Base-by-base conservation (phyloP, 2,329 filamentous ascomycete genomes). In the Fusarium agapanthi region DNA sequence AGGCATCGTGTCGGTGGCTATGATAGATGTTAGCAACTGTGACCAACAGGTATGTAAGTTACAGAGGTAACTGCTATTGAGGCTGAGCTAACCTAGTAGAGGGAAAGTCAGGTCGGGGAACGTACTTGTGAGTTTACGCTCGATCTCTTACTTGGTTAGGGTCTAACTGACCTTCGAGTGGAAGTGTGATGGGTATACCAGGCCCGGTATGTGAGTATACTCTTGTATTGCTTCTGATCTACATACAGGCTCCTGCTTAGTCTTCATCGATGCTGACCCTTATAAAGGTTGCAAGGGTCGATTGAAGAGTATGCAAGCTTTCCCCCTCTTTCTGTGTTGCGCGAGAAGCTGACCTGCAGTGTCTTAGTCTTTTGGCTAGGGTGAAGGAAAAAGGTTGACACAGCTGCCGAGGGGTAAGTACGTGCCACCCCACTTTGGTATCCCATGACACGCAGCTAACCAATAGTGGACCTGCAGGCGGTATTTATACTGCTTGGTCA, bases 231-330 rank as follows among this genome's bases (percentile, higher is more conserved):
- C 35, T 16, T 37, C n/a, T n/a, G n/a, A n/a, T n/a, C n/a, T 40
- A 14, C 22, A 0, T 22, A 7, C 2, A 22, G 5, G 20, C 12
- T 12, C 20, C 7, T 44, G 7, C 24, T 16, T 13, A 7, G 2
- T 44, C 15, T 18, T 13, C 7, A 1, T 40, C 15, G 15, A 44
- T 44, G 6, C 24, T 44, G 10, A 44, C 41, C 41, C 28, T 26
- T 11, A 16, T 18, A 7, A 7, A 28, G 41, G 18, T 22, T 28
- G 7, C 7, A 20, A 14, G 22, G 26, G 32, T 35, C 22, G 18
- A 28, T 16, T 10, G 1, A 18, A n/a, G 34, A 12, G 24, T 40
- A 9, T 0, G 16, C 8, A 41, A 12, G 22, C n/a, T 10, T 16
- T 24, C 6, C 12, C 6, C 6, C n/a, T 10, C 35, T 37, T 14